A percentile compares a stretch with the other conserved stretches of the same genome.
Conservation (phyloP, 2,329 filamentous ascomycete genomes). For the Phaeosphaeria sp. region DNA sequence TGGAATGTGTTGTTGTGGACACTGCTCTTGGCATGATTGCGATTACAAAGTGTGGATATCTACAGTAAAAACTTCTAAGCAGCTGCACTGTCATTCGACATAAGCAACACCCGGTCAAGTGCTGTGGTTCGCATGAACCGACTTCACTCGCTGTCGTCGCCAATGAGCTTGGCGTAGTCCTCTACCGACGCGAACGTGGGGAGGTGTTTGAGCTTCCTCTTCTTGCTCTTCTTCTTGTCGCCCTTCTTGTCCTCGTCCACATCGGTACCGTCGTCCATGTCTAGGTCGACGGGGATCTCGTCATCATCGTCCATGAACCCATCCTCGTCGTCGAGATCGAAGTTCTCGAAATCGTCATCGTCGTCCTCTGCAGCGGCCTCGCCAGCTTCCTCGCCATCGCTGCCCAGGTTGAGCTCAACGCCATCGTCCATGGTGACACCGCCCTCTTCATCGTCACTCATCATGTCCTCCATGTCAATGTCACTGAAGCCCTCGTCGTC, state of each 20-base stretch:
- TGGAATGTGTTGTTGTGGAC: background rate
- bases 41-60: slow-evolving; percentile 38
- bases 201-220: slow-evolving; percentile 84
- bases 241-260: slow-evolving; percentile 47
- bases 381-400: slow-evolving; percentile 57
- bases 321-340: slow-evolving; percentile 60
- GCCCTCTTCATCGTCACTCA: slow-evolving; percentile 54
- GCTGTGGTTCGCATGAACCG: background rate
- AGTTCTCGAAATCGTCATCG: slow-evolving; percentile 51
- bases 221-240: slow-evolving; percentile 65
- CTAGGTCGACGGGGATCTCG: slow-evolving; percentile 60
- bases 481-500: slow-evolving; percentile 63
- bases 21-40: background rate
- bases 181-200: slow-evolving; percentile 93
- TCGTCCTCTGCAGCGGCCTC: slow-evolving; percentile 47
- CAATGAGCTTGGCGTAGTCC: slow-evolving; percentile 88
- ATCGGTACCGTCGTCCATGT: slow-evolving; percentile 50
- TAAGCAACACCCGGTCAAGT: background rate
- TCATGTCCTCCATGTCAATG: slow-evolving; percentile 56
- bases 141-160: slow-evolving; percentile 58
- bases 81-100: slow-evolving; percentile 5
- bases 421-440: slow-evolving; percentile 51
- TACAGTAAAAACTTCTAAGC: slow-evolving; percentile 28
- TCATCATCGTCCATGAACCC: slow-evolving; percentile 63
- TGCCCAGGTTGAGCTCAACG: slow-evolving; percentile 55